Conservation (phyloP, 139 green algal species). For the Deuterostichococcus epilithicus region DNA sequence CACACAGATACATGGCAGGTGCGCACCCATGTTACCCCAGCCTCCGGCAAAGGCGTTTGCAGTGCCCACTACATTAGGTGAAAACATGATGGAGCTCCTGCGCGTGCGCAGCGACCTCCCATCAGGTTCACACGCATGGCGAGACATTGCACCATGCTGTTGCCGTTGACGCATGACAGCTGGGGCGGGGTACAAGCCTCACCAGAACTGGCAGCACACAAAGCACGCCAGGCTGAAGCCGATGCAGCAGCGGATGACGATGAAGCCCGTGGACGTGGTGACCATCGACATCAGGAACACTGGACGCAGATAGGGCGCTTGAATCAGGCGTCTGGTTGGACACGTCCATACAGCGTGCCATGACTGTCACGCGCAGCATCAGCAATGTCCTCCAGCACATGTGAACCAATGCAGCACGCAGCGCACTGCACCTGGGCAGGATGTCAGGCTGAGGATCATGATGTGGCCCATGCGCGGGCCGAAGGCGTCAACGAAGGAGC, state of each 20-base stretch:
- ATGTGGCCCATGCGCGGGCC: constrained; percentile 66
- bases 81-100: constrained; percentile 77
- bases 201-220: constrained; percentile 92
- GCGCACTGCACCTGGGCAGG: no score
- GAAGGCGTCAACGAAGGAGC: constrained; percentile 66
- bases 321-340: neutral
- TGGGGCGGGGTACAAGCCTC: constrained; percentile 21
- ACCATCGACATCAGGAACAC: constrained; percentile 34
- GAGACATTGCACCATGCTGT: neutral
- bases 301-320: constrained; percentile 29
- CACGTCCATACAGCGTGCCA: constrained; percentile 37
- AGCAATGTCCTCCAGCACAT: constrained; percentile 7
- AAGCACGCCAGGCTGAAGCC: constrained; percentile 81
- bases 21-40: constrained; percentile 81
- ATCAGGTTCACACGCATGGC: neutral
- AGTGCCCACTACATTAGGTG: constrained; percentile 79
- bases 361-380: neutral
- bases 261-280: constrained; percentile 60
- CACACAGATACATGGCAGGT: neutral
- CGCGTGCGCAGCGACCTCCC: no score
- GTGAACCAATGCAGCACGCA: neutral
- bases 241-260: constrained; percentile 72
- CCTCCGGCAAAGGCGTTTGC: constrained; percentile 85
- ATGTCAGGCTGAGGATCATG: neutral
- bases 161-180: constrained; percentile 7